Conservation (phyloP, 148 eudicot genomes). For the Mesembryanthemum crystallinum region DNA sequence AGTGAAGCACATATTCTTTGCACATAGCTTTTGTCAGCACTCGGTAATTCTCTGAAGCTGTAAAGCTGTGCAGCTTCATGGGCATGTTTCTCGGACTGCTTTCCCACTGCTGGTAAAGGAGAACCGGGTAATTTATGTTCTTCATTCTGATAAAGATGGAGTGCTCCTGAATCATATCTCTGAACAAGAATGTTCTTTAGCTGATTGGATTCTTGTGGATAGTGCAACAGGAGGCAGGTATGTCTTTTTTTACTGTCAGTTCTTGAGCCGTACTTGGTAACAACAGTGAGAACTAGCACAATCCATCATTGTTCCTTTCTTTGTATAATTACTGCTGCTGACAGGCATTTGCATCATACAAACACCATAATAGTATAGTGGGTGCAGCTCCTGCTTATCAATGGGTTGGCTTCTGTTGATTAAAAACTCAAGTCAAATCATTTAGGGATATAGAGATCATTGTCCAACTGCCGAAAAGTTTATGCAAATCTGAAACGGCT, state of each 20-base stretch:
- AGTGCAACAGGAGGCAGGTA: constrained; percentile 96
- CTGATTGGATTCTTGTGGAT: constrained; percentile 89
- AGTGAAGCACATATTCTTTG: not conserved
- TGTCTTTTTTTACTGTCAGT: not conserved
- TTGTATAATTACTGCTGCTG: not conserved
- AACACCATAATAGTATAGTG: too few species aligned
- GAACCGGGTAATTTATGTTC: constrained; percentile 71
- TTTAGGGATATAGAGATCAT: too few species aligned
- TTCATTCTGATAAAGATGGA: constrained; percentile 82
- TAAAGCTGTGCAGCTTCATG: constrained; percentile 71
- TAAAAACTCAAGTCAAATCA: too few species aligned
- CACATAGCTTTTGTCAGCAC: not conserved
- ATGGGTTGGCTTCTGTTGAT: too few species aligned
- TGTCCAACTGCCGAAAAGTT: not conserved
- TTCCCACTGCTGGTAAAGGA: constrained; percentile 60
- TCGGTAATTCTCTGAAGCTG: constrained; percentile 1
- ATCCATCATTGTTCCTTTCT: not conserved
- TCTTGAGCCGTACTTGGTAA: not conserved
- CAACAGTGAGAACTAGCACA: not conserved
- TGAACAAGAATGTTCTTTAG: constrained; percentile 66
- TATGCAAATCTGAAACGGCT: not conserved
- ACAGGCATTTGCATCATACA: not conserved
- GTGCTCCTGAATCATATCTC: constrained; percentile 66
- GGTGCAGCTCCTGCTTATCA: too few species aligned
- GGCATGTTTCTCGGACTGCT: constrained; percentile 69